Percentiles rank a stretch among this genome's conserved stretches.
Conservation (phyloP, 2,329 filamentous ascomycete genomes). For the Stachybotrys chlorohalonatus region DNA sequence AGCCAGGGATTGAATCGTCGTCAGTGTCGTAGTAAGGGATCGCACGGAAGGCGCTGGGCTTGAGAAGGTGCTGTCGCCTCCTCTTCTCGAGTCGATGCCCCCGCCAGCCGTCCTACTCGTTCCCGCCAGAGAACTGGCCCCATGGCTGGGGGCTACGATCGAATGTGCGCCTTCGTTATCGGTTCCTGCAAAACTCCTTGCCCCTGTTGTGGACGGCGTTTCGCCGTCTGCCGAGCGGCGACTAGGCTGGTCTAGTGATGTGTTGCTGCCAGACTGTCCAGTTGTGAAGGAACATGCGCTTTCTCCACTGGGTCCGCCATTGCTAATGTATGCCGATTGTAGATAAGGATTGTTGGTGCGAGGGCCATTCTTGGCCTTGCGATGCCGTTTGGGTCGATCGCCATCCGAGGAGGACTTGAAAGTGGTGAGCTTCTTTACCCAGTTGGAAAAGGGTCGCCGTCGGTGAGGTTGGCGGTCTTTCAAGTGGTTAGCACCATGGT, state of each 20-base stretch:
- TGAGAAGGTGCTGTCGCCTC: slow-evolving; percentile 69
- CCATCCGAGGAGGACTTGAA: slow-evolving; percentile 68
- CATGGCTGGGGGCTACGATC: slow-evolving; percentile 66
- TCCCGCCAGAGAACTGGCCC: slow-evolving; percentile 55
- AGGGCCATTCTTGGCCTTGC: slow-evolving; percentile 43
- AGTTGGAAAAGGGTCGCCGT: slow-evolving; percentile 79
- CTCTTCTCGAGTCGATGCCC: slow-evolving; percentile 58
- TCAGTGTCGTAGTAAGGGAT: slow-evolving; percentile 74
- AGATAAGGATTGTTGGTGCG: slow-evolving; percentile 90
- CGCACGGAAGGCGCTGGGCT: slow-evolving; percentile 73
- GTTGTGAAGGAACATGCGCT: slow-evolving; percentile 49
- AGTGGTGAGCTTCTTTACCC: slow-evolving; percentile 89
- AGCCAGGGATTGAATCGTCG: slow-evolving; percentile 71
- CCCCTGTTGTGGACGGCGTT: slow-evolving; percentile 50
- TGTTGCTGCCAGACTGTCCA: slow-evolving; percentile 42
- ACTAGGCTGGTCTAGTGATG: slow-evolving; percentile 50
- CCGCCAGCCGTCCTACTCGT: slow-evolving; percentile 63
- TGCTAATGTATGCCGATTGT: slow-evolving; percentile 56
- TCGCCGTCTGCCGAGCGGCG: slow-evolving; percentile 51
- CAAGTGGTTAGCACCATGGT: slow-evolving; percentile 20
- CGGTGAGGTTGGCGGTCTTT: slow-evolving; percentile 60
- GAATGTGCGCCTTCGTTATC: slow-evolving; percentile 70
- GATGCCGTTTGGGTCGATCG: slow-evolving; percentile 31
- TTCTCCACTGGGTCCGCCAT: slow-evolving; percentile 21
- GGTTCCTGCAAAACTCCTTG: slow-evolving; percentile 68